Conservation (phyloP, 768 basidiomycete species). For the Stropharia rugosoannulata region DNA sequence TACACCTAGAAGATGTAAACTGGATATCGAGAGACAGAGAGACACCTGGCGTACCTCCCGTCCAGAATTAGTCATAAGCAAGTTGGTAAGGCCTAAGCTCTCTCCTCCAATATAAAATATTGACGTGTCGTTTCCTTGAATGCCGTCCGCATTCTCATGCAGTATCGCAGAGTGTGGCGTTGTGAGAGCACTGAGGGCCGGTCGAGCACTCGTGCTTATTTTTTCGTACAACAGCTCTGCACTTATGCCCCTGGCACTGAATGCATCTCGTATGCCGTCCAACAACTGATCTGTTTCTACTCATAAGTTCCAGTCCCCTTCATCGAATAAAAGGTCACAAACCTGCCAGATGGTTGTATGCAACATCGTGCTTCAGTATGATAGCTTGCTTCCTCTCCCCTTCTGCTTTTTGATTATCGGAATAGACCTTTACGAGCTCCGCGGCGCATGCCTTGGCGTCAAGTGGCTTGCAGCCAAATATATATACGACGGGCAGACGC, state of each 20-base stretch:
- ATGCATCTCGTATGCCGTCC: slow-evolving; percentile 21
- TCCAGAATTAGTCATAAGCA: slow-evolving; percentile 78
- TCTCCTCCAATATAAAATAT: slow-evolving; percentile 74
- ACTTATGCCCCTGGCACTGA: slow-evolving; percentile 19
- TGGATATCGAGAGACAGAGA: neutral
- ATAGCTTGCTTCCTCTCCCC: slow-evolving; percentile 29
- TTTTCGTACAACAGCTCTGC: slow-evolving; percentile 33
- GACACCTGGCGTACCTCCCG: slow-evolving; percentile 47
- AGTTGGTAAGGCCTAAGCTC: slow-evolving; percentile 76
- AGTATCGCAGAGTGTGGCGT: neutral
- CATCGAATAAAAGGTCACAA: slow-evolving; percentile 4
- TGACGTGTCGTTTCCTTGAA: slow-evolving; percentile 14
- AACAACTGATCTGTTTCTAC: slow-evolving; percentile 32
- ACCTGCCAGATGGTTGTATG: slow-evolving; percentile 71
- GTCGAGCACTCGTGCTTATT: slow-evolving; percentile 9
- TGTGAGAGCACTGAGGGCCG: neutral
- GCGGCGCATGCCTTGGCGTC: slow-evolving; percentile 52
- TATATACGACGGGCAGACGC: slow-evolving; percentile 85
- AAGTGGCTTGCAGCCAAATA: slow-evolving; percentile 77
- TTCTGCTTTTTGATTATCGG: slow-evolving; percentile 11
- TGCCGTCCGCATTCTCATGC: neutral
- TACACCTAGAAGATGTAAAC: slow-evolving; percentile 51
- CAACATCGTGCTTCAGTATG: slow-evolving; percentile 75
- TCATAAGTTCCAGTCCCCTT: neutral
- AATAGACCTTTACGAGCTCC: slow-evolving; percentile 36